Base-by-base conservation (phyloP, 495 filamentous ascomycete genomes). In the Immersiella caudata region DNA sequence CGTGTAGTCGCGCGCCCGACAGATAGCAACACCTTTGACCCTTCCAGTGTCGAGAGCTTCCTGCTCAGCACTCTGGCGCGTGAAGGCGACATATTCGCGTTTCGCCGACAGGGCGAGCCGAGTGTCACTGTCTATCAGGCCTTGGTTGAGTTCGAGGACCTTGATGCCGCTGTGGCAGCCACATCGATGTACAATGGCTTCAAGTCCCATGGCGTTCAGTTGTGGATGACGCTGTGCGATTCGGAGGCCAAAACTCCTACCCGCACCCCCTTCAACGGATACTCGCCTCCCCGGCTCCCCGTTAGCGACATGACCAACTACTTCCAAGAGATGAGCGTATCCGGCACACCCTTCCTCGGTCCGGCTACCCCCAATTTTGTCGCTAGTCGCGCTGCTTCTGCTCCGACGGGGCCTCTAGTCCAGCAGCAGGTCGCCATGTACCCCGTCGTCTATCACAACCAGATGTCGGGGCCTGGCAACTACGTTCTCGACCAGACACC, bases 71-170 rank as follows among this genome's bases (percentile, higher is more conserved):
- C 50, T 25, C 75, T 88, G 20, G 78, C 78, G 59, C 76, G 76
- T 0, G 83, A 88, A 67, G 88, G 88, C 4, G 79, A 83, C 57
- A 72, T 92, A 3, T 82, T 80, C 68, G 82, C 85, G 0, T 84
- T 86, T 60, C 79, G 83, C 63, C 67, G 72, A 6, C 71, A 78
- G 29, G 67, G 70, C 27, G 70, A 73, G 1, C 59, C 74, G 14
- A 76, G 80, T 12, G 73, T 79, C 35, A 78, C 74, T 27, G 66
- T 71, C 18, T 77, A 81, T 62, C 76, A 72, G 25, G 79, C 82
- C 11, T 57, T 83, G 62, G 80, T 74, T 9, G 89, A 92, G 67
- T 92, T 84, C 72, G 84, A 77, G 56, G 85, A 90, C 56, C 75
- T 75, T 57, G 70, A 79, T 11, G 68, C 71, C 60, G 76, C 81